Conservation (phyloP, 1,139 yeast species). For the Saccharomyces pastorianus region DNA sequence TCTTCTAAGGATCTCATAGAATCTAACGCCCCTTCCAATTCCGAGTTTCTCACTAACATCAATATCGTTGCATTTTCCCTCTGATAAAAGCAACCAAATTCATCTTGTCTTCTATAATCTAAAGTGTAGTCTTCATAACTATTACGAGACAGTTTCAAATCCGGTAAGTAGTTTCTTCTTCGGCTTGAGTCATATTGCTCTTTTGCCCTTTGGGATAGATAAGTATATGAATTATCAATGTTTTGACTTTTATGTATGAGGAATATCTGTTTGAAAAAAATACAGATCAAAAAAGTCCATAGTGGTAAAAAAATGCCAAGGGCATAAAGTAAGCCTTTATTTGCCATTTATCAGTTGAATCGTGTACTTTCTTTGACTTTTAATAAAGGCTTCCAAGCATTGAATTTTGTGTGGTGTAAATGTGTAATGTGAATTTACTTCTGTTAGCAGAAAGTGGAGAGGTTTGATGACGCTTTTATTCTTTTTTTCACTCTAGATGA, state of each 20-base stretch:
- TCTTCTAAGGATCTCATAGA: too few species aligned
- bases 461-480: neutral
- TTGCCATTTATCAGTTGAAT: neutral
- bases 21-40: too few species aligned
- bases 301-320: neutral
- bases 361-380: neutral
- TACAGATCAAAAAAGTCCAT: neutral
- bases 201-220: neutral
- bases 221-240: neutral
- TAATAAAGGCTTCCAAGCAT: neutral
- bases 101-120: neutral
- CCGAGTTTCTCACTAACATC: too few species aligned
- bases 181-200: neutral
- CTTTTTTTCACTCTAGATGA: neutral
- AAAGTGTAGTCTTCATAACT: constrained; percentile 33
- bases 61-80: constrained; percentile 47
- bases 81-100: constrained; percentile 5
- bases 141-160: constrained; percentile 37
- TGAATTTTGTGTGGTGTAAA: neutral
- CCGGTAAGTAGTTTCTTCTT: neutral
- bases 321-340: neutral
- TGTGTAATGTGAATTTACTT: neutral
- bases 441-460: neutral
- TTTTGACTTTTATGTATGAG: neutral
- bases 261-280: neutral